Evolutionary conservation across 1,139 yeast genomes (phyloP), one percentile per base, ranked within the genome.

Genomic region (Hansenula lynferdii): DNA sequence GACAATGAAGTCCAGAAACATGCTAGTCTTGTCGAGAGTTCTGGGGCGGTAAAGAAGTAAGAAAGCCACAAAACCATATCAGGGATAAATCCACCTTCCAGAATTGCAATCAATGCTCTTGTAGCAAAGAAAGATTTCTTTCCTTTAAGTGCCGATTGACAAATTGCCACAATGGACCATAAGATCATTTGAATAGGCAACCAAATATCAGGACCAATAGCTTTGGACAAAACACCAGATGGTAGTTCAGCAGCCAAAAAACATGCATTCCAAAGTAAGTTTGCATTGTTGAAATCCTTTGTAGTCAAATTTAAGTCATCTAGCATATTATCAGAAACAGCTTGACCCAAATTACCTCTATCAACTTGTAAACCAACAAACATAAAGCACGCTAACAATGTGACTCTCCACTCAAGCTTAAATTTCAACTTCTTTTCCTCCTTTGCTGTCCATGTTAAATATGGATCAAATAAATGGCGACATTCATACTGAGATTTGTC

Each of bases 81-180:
- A 3, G 78, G 72, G 34, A 75, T 71, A 41, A 75, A 75, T 0
- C 80, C 80, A 21, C 80, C 79, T 48, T 74, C 73, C 17, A 72
- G 57, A 5, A 58, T 36, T 5, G 79, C 80, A 18, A 73, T 57
- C 14, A 75, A 55, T 3, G 63, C 69, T 35, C 80, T 60, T 9
- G 72, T 62, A 8, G 62, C 57, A 35, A 57, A 65, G 47, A 65
- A 76, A 1, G 66, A 55, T 3, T 60, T 53, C 39, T 57, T 62
- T 33, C 60, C 60, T 11, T 49, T 56, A 36, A 76, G 48, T 14
- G 63, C 62, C 28, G 66, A 63, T 48, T 75, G 81, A 11, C 59
- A 48, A 35, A 69, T 59, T 3, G 78, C 69, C 2, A 75, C 74
- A 30, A 72, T 40, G 33, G 76, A 70, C 80, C 81, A 75, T 3